Evolutionary conservation across 1,139 yeast genomes (phyloP).

Genomic region (Suhomyces guaymorum): DNA sequence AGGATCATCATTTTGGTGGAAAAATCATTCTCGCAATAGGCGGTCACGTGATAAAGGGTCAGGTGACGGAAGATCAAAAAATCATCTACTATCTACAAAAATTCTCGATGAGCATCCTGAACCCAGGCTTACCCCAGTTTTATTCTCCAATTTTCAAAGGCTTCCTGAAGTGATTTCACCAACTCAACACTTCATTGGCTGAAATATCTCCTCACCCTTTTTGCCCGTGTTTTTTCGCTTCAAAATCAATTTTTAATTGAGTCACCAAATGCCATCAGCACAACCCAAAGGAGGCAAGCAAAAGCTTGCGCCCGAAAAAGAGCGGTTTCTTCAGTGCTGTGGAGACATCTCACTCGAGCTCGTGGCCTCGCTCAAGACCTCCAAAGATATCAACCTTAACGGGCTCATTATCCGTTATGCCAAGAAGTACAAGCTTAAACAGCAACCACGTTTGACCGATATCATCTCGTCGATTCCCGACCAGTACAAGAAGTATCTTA

Average conservation of each 20-base stretch:
- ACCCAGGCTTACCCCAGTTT: too few species aligned
- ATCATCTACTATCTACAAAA: conserved; percentile 1
- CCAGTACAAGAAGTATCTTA: conserved; percentile 84
- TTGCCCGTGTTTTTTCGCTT: neutral
- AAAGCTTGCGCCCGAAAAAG: conserved; percentile 81
- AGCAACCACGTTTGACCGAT: conserved; percentile 94
- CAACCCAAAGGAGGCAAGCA: conserved; percentile 40
- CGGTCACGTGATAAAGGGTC: too few species aligned
- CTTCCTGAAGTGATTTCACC: too few species aligned
- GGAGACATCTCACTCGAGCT: conserved; percentile 89
- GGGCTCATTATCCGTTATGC: conserved; percentile 85
- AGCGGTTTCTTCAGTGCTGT: conserved; percentile 88
- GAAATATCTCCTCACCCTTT: too few species aligned
- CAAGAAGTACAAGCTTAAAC: conserved; percentile 85
- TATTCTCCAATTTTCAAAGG: too few species aligned
- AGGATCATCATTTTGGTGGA: too few species aligned
- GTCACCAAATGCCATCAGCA: conserved; percentile 35
- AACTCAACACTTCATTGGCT: too few species aligned
- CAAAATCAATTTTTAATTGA: neutral
- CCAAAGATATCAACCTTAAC: conserved; percentile 84
- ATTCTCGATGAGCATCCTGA: conserved; percentile 6
- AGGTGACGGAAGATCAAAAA: conserved; percentile 1
- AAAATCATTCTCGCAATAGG: too few species aligned
- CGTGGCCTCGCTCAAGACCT: conserved; percentile 71
- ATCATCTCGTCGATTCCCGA: conserved; percentile 95